Base-by-base conservation (phyloP, 179 eudicot genomes). In the Beta corolliflora region DNA sequence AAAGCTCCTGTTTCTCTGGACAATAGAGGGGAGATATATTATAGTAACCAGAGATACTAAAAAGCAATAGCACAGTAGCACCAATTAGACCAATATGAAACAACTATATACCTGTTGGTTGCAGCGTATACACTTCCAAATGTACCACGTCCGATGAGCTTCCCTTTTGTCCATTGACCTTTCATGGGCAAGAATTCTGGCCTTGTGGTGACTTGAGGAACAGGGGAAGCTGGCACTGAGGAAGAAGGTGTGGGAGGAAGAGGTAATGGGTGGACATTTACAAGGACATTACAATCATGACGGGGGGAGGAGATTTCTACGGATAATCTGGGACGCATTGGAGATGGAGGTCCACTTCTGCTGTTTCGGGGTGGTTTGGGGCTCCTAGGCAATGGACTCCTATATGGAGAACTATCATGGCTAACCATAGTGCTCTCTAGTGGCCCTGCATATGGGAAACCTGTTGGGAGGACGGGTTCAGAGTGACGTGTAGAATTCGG, bases 111-210 rank as follows among this genome's bases (percentile, higher is more conserved):
- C 99, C 95, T 78, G 83, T 92, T 89, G 63, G 94, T 88, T 19
- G 98, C 99, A 63, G 79, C 87, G 80, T 86, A 95, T 31, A 94
- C 99, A 85, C 88, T 90, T 83, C 99, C 99, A 87, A 84, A 95
- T n/a, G 99, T 90, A 74, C 99, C 99, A 18, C 97, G 90, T n/a
- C 99, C 99, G 71, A 95, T 87, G 60, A 88, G 93, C 83, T 90
- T 92, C 58, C 97, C 99, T 77, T 91, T 94, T 50, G 68, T 76
- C 99, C 99, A 95, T 70, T 92, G 94, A 79, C 89, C 84, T 85
- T 87, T 91, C 77, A 82, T 70, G 23, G 86, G 81, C 21, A 84
- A 71, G 46, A 63, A 70, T 54, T 91, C 91, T 1, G 84, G 80
- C 81, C 76, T 91, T 56, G 89, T 82, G 73, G 83, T 41, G 79